Base-by-base conservation (phyloP, 495 filamentous ascomycete species). In the Penicillium coffeae region DNA sequence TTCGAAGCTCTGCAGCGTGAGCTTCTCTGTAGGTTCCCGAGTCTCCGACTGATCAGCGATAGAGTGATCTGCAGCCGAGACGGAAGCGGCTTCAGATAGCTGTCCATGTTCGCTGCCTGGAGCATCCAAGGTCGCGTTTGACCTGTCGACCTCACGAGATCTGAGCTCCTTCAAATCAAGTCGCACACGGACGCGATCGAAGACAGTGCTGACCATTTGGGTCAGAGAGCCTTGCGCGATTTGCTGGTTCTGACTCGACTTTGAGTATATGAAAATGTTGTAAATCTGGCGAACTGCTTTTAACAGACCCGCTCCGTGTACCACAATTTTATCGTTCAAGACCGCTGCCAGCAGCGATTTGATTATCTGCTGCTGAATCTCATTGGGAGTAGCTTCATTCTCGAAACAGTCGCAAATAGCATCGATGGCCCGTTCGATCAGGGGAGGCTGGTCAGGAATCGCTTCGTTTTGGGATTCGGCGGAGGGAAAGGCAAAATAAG, bases 381-480 rank as follows among this genome's bases (percentile, higher is more conserved):
- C 89, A 42, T 85, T 79, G 9, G 84, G 83, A 0, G 94, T 97
- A 3, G 86, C 86, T 67, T 99, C 94, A 51, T 93, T 91, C 56
- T 96, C 89, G 56, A 97, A 99, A 63, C 94, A 99, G 60, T 97
- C 92, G 76, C 94, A 97, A 69, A 99, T 97, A 32, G 92, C 95
- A 68, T 99, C 94, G 56, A 99, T 99, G 38, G 94, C 94, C 53
- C 90, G 82, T 65, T 99, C 94, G 63, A 99, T 96, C 61, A 99
- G 74, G 2, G 88, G 86, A 5, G 80, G 64, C 38, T 72, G 67
- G 45, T 71, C 64, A 9, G 65, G 51, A 40, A 73, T 68, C 35
- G 75, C 56, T 36, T 77, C 75, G 25, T 73, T 76, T 48, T 72
- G 66, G 40, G 74, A 63, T 35, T 71, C 67, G 52, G 74, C 68